Conservation (phyloP, 306 rosid species). For the Casuarina glauca region DNA sequence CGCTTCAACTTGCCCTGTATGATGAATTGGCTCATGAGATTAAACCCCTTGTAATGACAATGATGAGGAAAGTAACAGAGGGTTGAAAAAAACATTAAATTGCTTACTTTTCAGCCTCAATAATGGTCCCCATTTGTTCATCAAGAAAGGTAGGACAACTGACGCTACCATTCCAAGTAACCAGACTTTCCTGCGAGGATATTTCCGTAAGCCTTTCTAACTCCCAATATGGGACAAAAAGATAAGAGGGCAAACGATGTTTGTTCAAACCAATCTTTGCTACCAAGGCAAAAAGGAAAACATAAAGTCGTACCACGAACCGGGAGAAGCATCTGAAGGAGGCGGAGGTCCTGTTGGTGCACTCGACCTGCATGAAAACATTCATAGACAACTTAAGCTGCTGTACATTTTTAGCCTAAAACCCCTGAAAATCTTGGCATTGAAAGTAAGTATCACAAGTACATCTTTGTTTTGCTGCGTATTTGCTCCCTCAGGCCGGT, state of each 20-base stretch:
- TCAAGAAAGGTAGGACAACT: constrained; percentile 34
- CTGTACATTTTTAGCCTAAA: neutral
- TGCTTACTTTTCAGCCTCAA: constrained; percentile 30
- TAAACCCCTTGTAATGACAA: neutral
- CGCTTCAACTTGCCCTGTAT: constrained; percentile 43
- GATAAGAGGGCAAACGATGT: neutral
- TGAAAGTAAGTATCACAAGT: neutral
- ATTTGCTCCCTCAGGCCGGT: neutral
- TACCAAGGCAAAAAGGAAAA: too few relatives aligned
- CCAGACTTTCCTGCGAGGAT: constrained; percentile 40
- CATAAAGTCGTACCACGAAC: constrained; percentile 33
- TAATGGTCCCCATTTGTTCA: constrained; percentile 36
- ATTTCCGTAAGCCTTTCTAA: neutral
- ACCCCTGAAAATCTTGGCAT: neutral
- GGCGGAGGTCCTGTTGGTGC: constrained; percentile 20
- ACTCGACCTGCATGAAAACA: constrained; percentile 21
- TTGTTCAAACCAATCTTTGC: neutral
- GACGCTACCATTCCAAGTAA: constrained; percentile 32
- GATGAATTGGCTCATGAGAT: neutral
- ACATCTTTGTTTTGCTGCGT: constrained; percentile 11
- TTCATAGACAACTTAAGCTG: neutral
- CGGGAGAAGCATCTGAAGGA: constrained; percentile 32
- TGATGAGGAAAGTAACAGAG: neutral
- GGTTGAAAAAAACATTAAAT: neutral
- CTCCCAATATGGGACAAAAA: neutral